Evolutionary conservation across 768 basidiomycete genomes (phyloP).

Genomic region (Suillus decipiens): DNA sequence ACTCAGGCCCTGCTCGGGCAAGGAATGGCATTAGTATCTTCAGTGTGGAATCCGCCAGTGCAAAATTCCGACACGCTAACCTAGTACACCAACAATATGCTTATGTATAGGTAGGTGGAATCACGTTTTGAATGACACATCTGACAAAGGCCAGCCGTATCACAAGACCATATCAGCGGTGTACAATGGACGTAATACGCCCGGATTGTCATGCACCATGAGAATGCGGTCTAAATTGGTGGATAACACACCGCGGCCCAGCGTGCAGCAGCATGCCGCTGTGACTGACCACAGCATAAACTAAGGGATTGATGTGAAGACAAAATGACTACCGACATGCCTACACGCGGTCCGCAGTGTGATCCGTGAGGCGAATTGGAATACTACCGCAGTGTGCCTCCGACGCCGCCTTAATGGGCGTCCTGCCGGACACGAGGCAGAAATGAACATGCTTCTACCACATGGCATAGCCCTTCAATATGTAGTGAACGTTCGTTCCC

Average conservation of each 20-base stretch:
- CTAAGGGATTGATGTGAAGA: constrained; percentile 2
- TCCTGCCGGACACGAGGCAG: constrained; percentile 10
- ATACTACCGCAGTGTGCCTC: constrained; percentile 26
- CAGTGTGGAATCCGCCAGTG: neutral
- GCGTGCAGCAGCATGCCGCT: neutral
- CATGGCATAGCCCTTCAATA: constrained; percentile 27
- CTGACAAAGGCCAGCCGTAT: neutral
- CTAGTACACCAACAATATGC: too few relatives aligned
- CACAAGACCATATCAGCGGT: neutral
- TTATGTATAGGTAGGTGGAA: neutral
- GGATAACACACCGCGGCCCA: neutral
- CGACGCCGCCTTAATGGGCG: constrained; percentile 18
- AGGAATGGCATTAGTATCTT: neutral
- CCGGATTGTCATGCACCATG: neutral
- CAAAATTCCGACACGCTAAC: neutral
- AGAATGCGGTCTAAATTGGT: neutral
- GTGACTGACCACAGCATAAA: constrained; percentile 2
- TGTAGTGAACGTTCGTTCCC: constrained; percentile 23
- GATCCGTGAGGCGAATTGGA: constrained; percentile 1
- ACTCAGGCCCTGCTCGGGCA: neutral
- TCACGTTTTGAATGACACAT: constrained; percentile 1
- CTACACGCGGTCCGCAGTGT: constrained; percentile 7
- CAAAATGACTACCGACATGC: constrained; percentile 5
- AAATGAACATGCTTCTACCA: constrained; percentile 21
- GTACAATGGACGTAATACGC: constrained; percentile 1